Percentiles rank a stretch among this genome's conserved stretches.
Evolutionary conservation across 164 flowering plant species (phyloP).

Genomic region (grape (Vitis vinifera)): ASM3070453v1 NC_081810.1:4871001-4871500

Average conservation of each 20-base stretch:
- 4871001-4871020: constrained; percentile 62
- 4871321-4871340: constrained; percentile 50
- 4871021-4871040: constrained; percentile 53
- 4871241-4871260: constrained; percentile 37
- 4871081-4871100: constrained; percentile 58
- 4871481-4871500: constrained; percentile 63
- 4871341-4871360: constrained; percentile 59
- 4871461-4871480: constrained; percentile 60
- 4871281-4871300: constrained; percentile 62
- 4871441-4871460: constrained; percentile 44
- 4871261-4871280: constrained; percentile 49
- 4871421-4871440: constrained; percentile 31
- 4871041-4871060: constrained; percentile 44
- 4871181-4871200: constrained; percentile 52
- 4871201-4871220: constrained; percentile 64
- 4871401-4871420: constrained; percentile 44
- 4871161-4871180: constrained; percentile 43
- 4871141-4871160: constrained; percentile 52
- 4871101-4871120: constrained; percentile 46
- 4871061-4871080: constrained; percentile 63
- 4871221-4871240: constrained; percentile 57
- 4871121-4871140: constrained; percentile 53
- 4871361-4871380: constrained; percentile 52
- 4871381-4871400: constrained; percentile 62
- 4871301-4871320: constrained; percentile 55